Base-by-base conservation (phyloP, 108 stramenopile species). In the Seminavis robusta region DNA sequence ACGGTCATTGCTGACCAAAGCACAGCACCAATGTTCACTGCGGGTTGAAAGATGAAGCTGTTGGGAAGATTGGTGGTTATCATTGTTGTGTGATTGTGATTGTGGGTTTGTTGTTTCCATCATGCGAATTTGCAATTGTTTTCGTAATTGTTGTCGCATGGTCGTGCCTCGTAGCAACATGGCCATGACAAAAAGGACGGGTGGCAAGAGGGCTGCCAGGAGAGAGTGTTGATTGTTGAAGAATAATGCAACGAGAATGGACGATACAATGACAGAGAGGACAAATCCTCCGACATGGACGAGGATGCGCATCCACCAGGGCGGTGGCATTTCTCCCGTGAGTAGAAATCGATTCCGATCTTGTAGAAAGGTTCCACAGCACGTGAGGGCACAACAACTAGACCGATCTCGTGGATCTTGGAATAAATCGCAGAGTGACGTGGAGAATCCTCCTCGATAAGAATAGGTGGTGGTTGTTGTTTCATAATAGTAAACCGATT, bases 341-440 rank as follows among this genome's bases (percentile, higher is more conserved):
- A 64, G 41, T 4, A 80, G 42, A 44, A 73, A 74, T 2, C 59
- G 58, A 3, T 73, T 76, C 26, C 63, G 49, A 39, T 80, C 78
- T 3, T 40, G 50, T 46, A 64, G 71, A 10, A 71, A 41, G 4
- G 75, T 33, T 9, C 78, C 78, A 23, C 71, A 74, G 47, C 74
- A 74, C 0, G 69, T 29, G 9, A 80, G 28, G 0, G 78, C 57
- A 47, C 78, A 80, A 1, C 66, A 56, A 29, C 23, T 31, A 1
- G 37, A 27, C 32, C 47, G 20, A 13, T 19, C 31, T 20, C 25
- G n/a, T 45, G 43, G 45, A 47, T 45, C 17, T 4, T 3, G 1
- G 38, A 59, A 59, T 2, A 59, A 26, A 17, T 47, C 57, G 47
- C 47, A 59, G n/a, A 59, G 25, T 2, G 48, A 50, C 16, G 57